Evolutionary conservation across 106 monocot species (phyloP), one percentile per base, ranked within the genome.

Genomic region (Triglochin maritima): DNA sequence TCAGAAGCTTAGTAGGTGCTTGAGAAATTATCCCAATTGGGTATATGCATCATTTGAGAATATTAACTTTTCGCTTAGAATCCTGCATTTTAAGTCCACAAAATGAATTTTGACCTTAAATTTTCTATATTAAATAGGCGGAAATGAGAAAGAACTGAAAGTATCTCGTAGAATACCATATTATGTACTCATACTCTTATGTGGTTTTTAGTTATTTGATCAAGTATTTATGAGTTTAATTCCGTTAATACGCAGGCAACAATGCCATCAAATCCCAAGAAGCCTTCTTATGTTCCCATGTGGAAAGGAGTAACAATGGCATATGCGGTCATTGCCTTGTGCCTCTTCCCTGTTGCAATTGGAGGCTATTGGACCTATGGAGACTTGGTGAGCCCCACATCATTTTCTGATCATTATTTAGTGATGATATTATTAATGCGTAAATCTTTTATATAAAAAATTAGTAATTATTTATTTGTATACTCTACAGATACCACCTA

Each of bases 361-460:
- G 90, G 81, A 17, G 95, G 90, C 4, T 95, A 87, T 73, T 90
- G 95, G 95, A 85, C 90, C 12, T 95, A 95, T 56, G 95, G 95
- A 2, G 82, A 90, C 78, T 43, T 64, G 81, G 94, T 90, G 64
- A 79, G 69, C 0, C 60, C 43, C 1, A 16, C 7, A 1, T 57
- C 10, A 57, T 57, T 57, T 9, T 14, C 57, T 2, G 9, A 13
- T 57, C 11, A 57, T 14, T 14, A 13, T 57, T 13, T 57, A 4
- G 4, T 9, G 0, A 13, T 4, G 9, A 60, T 60, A 41, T 60
- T 29, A 44, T 4, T 6, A 3, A 10, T 41, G 29, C 4, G 10
- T 44, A 3, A 42, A 11, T 61, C 12, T 42, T 61, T 61, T 14
- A 3, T 9, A 29, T 0, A 7, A 60, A 41, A 9, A 44, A 1